These are phyloP conservation scores for Linderniella brevidens DNA, from an alignment of 257 asterid species.

Conservation along the genomic window DNA sequence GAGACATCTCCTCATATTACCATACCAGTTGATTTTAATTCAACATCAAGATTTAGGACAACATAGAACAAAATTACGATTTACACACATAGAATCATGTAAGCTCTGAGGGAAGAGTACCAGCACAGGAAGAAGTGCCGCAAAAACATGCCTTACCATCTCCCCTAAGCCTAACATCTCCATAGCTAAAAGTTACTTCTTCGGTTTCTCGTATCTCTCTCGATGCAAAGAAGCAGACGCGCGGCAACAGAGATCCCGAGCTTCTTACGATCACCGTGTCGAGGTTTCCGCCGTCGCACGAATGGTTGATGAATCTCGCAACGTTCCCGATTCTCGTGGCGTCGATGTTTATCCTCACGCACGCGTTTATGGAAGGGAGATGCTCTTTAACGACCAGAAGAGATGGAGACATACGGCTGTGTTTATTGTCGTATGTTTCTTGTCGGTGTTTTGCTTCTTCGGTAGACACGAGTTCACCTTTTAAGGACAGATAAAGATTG, in stretches of 20 bases:
- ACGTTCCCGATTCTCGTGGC: conserved; percentile 67
- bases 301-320: conserved; percentile 81
- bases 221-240: conserved; percentile 65
- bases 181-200: conserved; percentile 77
- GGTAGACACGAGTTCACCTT: conserved; percentile 75
- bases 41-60: too few relatives aligned
- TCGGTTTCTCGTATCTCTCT: conserved; percentile 42
- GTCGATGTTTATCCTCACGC: conserved; percentile 76
- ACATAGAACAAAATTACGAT: too few relatives aligned
- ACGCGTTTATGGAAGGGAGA: conserved; percentile 49
- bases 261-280: conserved; percentile 42
- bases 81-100: conserved; percentile 24
- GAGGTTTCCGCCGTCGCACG: conserved; percentile 85
- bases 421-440: conserved; percentile 35
- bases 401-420: conserved; percentile 33
- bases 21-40: too few relatives aligned
- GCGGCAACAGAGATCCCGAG: conserved; percentile 75
- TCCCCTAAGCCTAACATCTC: conserved; percentile 30
- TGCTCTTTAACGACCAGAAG: conserved; percentile 80
- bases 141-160: conserved; percentile 54
- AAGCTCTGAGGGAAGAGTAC: conserved; percentile 59
- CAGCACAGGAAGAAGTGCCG: conserved; percentile 42
- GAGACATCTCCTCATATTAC: too few relatives aligned
- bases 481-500: not conserved
- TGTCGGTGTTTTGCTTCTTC: conserved; percentile 57